These are phyloP conservation scores for Fusarium pseudocircinatum DNA, from an alignment of 2,329 filamentous ascomycete genomes.

Conservation along the genomic window DNA sequence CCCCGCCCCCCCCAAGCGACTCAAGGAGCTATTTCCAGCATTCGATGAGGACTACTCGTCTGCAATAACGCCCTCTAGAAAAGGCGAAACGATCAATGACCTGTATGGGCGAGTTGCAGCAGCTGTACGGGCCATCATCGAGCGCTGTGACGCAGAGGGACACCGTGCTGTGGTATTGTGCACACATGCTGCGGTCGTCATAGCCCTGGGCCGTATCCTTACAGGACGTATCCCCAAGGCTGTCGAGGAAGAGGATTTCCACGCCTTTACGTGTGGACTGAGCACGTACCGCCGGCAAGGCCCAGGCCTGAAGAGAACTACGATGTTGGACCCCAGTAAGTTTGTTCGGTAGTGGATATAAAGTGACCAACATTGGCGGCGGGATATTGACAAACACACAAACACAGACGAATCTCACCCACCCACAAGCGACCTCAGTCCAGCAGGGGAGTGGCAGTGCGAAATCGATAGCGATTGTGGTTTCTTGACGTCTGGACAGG, in stretches of 20 bases:
- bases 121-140: conserved; percentile 75
- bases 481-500: conserved; percentile 81
- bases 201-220: conserved; percentile 83
- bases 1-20: conserved; percentile 70
- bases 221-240: conserved; percentile 81
- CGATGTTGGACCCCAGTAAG: conserved; percentile 21
- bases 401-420: conserved; percentile 17
- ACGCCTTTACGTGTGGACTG: conserved; percentile 83
- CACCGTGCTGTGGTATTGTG: conserved; percentile 79
- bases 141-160: conserved; percentile 75
- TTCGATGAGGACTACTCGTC: conserved; percentile 68
- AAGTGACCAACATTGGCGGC: conserved; percentile 6
- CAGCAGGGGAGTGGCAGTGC: conserved; percentile 81
- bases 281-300: conserved; percentile 65
- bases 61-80: conserved; percentile 70
- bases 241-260: conserved; percentile 80
- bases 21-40: conserved; percentile 75
- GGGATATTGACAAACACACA: conserved; percentile 22
- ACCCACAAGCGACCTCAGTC: conserved; percentile 9
- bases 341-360: conserved; percentile 15
- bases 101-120: conserved; percentile 83
- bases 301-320: conserved; percentile 12
- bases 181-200: conserved; percentile 89
- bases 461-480: conserved; percentile 84
- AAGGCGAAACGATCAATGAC: conserved; percentile 81